Evolutionary conservation across 2,329 filamentous ascomycete genomes (phyloP).

Genomic region (Diaporthe vexans): DNA sequence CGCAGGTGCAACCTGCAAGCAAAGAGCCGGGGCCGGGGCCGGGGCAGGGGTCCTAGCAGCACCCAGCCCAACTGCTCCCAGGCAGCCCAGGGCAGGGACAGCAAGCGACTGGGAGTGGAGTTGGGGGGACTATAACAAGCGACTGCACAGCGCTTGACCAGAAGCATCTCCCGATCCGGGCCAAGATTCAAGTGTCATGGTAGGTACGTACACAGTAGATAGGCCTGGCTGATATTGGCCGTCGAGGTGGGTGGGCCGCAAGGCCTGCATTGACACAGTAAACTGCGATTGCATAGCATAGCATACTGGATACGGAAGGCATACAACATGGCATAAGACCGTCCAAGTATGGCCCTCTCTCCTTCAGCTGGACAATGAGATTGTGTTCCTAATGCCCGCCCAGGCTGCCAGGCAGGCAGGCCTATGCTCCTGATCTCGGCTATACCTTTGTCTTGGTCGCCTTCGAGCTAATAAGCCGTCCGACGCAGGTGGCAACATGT

Average conservation of each 20-base stretch:
- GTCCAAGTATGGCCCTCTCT: slow-evolving; percentile 1
- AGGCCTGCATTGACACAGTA: background rate
- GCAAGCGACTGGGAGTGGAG: slow-evolving; percentile 2
- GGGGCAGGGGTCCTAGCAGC: background rate
- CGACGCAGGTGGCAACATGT: background rate
- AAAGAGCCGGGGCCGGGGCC: slow-evolving; percentile 3
- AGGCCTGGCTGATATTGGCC: too few species aligned
- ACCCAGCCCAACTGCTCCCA: background rate
- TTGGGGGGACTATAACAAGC: slow-evolving; percentile 12
- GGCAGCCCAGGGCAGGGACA: background rate
- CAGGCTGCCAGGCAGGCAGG: background rate
- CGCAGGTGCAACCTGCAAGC: slow-evolving; percentile 24
- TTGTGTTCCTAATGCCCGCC: slow-evolving; percentile 22
- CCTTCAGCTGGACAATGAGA: slow-evolving; percentile 28
- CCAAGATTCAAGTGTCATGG: too few species aligned
- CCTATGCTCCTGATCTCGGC: slow-evolving; percentile 3
- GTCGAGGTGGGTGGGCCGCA: background rate
- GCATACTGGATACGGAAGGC: background rate
- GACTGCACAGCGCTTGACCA: slow-evolving; percentile 23
- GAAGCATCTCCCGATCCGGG: slow-evolving; percentile 24
- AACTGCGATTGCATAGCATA: background rate
- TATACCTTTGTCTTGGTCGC: too few species aligned
- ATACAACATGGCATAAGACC: slow-evolving; percentile 22
- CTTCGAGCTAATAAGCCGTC: background rate
- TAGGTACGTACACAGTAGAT: too few species aligned